These are phyloP conservation scores for Viola pubescens DNA, from an alignment of 441 rosid genomes.

Conservation along the genomic window DNA sequence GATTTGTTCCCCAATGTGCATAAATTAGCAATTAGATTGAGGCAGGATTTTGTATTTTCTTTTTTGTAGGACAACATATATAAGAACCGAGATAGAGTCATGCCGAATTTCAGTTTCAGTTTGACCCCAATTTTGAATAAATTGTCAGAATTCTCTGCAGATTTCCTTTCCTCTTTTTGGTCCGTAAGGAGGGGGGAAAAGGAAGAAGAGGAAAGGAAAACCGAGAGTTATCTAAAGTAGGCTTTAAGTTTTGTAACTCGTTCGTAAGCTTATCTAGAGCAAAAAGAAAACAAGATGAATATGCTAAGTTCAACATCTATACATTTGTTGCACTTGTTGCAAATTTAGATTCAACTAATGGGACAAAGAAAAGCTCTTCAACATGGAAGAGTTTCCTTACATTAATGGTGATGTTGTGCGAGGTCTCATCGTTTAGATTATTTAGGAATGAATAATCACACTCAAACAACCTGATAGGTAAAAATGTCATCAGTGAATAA, in stretches of 20 bases:
- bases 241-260: not conserved
- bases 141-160: not conserved
- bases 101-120: conserved; percentile 15
- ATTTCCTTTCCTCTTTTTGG: not conserved
- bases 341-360: too few relatives aligned
- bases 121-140: conserved; percentile 1
- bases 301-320: too few relatives aligned
- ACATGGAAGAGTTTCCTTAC: too few relatives aligned
- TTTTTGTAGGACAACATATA: conserved; percentile 19
- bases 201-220: not conserved
- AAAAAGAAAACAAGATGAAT: too few relatives aligned
- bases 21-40: conserved; percentile 27
- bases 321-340: too few relatives aligned
- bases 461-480: too few relatives aligned
- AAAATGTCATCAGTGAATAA: too few relatives aligned
- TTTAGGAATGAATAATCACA: too few relatives aligned
- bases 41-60: conserved; percentile 6
- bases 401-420: too few relatives aligned
- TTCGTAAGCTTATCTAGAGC: not conserved
- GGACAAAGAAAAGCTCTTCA: too few relatives aligned
- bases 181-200: not conserved
- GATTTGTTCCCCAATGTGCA: conserved; percentile 27
- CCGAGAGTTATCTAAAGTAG: not conserved
- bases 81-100: conserved; percentile 20
- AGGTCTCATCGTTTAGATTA: too few relatives aligned